phyloP scores from a whole-genome alignment of 352 stramenopile genomes.

The Pythium diclinum region DNA sequence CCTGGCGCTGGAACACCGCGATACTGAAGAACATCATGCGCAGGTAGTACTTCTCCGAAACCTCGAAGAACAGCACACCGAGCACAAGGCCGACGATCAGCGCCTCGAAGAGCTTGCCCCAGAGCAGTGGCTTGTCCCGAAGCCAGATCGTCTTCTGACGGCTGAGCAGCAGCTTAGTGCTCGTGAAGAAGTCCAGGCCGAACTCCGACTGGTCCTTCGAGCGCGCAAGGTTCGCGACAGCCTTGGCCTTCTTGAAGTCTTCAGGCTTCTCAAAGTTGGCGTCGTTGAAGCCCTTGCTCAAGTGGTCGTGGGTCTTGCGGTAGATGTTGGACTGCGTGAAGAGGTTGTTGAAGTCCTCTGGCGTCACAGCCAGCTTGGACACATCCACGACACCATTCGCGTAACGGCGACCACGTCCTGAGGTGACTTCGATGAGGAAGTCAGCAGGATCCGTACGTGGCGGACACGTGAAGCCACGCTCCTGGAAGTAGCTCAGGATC shows the following conservation, averaged over 20 bases:
- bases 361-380: conserved; percentile 26
- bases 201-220: conserved; percentile 56
- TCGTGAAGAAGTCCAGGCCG: conserved; percentile 40
- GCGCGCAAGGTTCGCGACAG: conserved; percentile 40
- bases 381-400: conserved; percentile 33
- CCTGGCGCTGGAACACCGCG: conserved; percentile 65
- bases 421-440: conserved; percentile 71
- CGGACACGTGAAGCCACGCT: conserved; percentile 68
- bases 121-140: conserved; percentile 53
- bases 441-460: conserved; percentile 57
- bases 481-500: conserved; percentile 83
- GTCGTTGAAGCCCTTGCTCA: conserved; percentile 50
- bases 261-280: conserved; percentile 47
- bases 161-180: conserved; percentile 49
- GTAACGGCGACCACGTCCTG: conserved; percentile 45
- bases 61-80: conserved; percentile 56
- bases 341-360: conserved; percentile 51
- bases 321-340: conserved; percentile 55
- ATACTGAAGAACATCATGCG: conserved; percentile 75
- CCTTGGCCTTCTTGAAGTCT: conserved; percentile 53
- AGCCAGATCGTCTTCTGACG: conserved; percentile 70
- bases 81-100: conserved; percentile 76
- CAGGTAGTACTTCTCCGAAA: conserved; percentile 48
- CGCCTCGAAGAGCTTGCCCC: conserved; percentile 58
- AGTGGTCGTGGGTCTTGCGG: conserved; percentile 36